Conservation (phyloP, 306 rosid species). For the Abrus precatorius region DNA sequence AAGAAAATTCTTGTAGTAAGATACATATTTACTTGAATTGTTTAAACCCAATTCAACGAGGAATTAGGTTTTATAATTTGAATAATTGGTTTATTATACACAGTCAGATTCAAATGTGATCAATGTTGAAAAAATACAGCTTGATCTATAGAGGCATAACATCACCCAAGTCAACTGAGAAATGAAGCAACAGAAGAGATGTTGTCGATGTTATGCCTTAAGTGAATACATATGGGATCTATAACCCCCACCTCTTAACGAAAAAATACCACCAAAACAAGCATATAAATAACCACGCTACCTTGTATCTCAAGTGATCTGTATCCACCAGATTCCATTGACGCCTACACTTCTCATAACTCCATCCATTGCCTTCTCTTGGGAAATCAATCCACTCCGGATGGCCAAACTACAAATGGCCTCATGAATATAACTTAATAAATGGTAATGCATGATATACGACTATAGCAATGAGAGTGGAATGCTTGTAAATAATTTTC, state of each 20-base stretch:
- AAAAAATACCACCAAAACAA: neutral
- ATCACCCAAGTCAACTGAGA: neutral
- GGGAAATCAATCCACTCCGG: slow-evolving; percentile 99
- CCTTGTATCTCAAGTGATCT: slow-evolving; percentile 92
- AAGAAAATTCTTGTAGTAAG: neutral
- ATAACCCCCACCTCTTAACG: neutral
- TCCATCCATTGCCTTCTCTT: slow-evolving; percentile 98
- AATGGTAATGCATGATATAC: slow-evolving; percentile 6
- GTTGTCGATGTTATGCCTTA: neutral
- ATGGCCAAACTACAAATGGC: slow-evolving; percentile 81
- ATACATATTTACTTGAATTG: neutral
- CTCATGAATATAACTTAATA: slow-evolving; percentile 34
- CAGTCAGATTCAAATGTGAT: slow-evolving; percentile 9
- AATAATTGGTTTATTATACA: neutral
- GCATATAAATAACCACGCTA: slow-evolving; percentile 19
- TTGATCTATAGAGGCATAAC: neutral
- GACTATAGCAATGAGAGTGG: slow-evolving; percentile 33
- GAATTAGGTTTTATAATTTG: neutral
- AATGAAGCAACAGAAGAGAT: slow-evolving; percentile 46
- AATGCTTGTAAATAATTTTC: slow-evolving; percentile 1
- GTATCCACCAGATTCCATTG: slow-evolving; percentile 91
- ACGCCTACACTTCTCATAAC: slow-evolving; percentile 94
- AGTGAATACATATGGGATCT: slow-evolving; percentile 13
- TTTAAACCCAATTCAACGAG: slow-evolving; percentile 20
- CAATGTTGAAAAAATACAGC: neutral